Evolutionary conservation across 2,329 filamentous ascomycete species (phyloP).

Genomic region (Penicillium olsonii): DNA sequence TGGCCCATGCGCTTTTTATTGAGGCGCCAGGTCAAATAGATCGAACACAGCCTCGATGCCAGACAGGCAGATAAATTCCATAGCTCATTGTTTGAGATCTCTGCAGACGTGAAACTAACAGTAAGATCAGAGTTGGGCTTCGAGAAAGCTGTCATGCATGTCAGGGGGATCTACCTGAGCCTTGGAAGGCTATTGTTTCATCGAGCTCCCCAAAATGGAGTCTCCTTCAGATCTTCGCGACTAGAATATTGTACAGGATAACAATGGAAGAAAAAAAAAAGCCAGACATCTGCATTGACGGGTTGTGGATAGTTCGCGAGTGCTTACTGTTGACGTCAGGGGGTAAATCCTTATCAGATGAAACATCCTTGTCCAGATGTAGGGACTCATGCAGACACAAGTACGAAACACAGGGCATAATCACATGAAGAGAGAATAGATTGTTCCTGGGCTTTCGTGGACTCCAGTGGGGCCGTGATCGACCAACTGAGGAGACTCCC

Average conservation of each 20-base stretch:
- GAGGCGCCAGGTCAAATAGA: constrained; percentile 12
- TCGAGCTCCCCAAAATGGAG: not conserved
- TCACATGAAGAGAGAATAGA: not conserved
- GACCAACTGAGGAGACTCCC: not conserved
- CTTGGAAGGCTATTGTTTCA: not conserved
- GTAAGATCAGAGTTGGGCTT: not conserved
- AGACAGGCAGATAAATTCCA: constrained; percentile 4
- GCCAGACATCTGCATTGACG: not conserved
- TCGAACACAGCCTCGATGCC: constrained; percentile 7
- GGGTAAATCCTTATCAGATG: not conserved
- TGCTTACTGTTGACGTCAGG: not conserved
- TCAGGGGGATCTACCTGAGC: constrained; percentile 5
- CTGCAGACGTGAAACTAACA: not conserved
- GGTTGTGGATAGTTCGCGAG: not conserved
- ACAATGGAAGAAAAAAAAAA: not conserved
- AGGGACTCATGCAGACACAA: too few relatives aligned
- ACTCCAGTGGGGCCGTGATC: not conserved
- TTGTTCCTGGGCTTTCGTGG: not conserved
- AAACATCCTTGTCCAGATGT: not conserved
- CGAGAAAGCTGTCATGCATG: not conserved
- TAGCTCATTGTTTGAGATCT: not conserved
- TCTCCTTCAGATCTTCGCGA: too few relatives aligned
- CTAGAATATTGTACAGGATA: too few relatives aligned
- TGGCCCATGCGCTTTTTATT: constrained; percentile 18
- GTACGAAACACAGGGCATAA: too few relatives aligned